These are phyloP conservation scores for Colletotrichum viniferum DNA, from an alignment of 2,329 filamentous ascomycete species.

Conservation along the genomic window DNA sequence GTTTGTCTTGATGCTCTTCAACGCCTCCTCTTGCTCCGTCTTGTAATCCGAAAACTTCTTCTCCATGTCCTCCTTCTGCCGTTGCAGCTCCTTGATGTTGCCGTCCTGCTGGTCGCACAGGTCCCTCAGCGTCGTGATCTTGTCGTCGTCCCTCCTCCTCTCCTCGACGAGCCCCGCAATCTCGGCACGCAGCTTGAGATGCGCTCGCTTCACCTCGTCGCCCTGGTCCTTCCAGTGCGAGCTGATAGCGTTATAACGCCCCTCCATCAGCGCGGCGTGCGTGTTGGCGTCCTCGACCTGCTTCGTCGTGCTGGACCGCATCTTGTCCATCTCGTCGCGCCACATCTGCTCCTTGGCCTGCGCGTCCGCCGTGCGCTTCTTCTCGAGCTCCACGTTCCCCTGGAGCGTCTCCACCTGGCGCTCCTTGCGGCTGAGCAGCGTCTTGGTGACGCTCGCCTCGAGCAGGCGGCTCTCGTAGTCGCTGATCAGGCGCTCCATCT, in stretches of 20 bases:
- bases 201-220: slow-evolving; percentile 60
- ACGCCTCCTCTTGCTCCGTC: slow-evolving; percentile 62
- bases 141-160: slow-evolving; percentile 63
- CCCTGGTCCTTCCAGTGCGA: slow-evolving; percentile 72
- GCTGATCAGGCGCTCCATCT: slow-evolving; percentile 69
- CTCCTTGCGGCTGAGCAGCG: slow-evolving; percentile 73
- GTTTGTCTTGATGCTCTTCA: slow-evolving; percentile 63
- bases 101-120: slow-evolving; percentile 76
- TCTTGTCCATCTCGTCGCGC: slow-evolving; percentile 68
- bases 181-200: slow-evolving; percentile 55
- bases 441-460: slow-evolving; percentile 74
- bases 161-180: slow-evolving; percentile 60
- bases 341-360: slow-evolving; percentile 64
- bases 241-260: slow-evolving; percentile 70
- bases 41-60: slow-evolving; percentile 69
- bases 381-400: slow-evolving; percentile 67
- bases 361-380: slow-evolving; percentile 63
- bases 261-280: slow-evolving; percentile 71
- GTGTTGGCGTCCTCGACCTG: slow-evolving; percentile 70
- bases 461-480: slow-evolving; percentile 74
- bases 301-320: slow-evolving; percentile 60
- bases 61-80: slow-evolving; percentile 66
- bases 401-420: slow-evolving; percentile 75
- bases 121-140: slow-evolving; percentile 67
- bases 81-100: slow-evolving; percentile 64